Base-by-base conservation (phyloP, 345 rosid species). In the Pelargonium nanum region DNA sequence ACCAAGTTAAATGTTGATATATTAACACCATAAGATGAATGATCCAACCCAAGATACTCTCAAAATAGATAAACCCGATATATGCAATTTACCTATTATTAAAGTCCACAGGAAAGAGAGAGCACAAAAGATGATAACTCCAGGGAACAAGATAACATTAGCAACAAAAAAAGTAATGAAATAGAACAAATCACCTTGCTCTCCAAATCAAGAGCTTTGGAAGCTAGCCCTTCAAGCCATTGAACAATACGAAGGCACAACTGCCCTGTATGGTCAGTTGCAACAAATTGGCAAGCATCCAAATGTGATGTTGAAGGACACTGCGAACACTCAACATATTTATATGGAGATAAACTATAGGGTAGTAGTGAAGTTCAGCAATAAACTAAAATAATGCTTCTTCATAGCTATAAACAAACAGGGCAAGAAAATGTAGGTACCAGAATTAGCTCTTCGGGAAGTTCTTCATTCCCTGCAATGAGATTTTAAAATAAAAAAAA, bases 211-310 rank as follows among this genome's bases (percentile, higher is more conserved):
- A 93, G 99, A 65, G 88, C 83, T 77, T 93, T 87, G 55, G 99
- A 89, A 62, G 97, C 99, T 73, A 93, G 74, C 51, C 81, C 97
- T 77, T 93, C 97, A 34, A 93, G 85, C 99, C 99, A 93, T 45
- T 83, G 87, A 80, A 89, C 85, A 62, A 93, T 81, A 34, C 99
- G 94, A 66, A 89, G 94, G 78, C 99, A 89, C 60, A 89, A 68
- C 67, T 93, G 97, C 62, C 97, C 89, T 63, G 91, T 85, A 68
- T 82, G 99, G 75, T 87, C 87, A 61, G 83, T 85, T 70, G 76
- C 78, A 72, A 83, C 94, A 79, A 87, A 87, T 74, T 83, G 94
- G 66, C 97, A 83, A 68, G 99, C 91, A 77, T 85, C 99, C 71
- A 89, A 71, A 80, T 93, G 97, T 45, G 97, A 87, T 62, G 99